Conservation (phyloP, 2,329 filamentous ascomycete species). For the Sarocladiaceae sp. region DNA sequence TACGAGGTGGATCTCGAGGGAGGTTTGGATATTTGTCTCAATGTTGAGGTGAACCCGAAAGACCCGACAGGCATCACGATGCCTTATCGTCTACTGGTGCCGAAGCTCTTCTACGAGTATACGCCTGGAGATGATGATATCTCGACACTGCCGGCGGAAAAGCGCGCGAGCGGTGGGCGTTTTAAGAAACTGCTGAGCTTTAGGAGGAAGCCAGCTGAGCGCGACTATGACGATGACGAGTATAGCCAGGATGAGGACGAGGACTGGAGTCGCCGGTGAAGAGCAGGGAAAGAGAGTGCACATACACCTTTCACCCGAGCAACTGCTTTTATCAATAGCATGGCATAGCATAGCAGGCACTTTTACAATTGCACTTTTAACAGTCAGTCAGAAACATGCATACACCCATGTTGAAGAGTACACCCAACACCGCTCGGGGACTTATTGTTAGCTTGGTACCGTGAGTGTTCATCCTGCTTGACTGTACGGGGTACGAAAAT, state of each 20-base stretch:
- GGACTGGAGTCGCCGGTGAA: not conserved
- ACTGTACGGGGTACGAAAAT: too few relatives aligned
- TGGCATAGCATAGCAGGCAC: conserved; percentile 1
- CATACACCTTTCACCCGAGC: too few relatives aligned
- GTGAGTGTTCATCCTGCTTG: too few relatives aligned
- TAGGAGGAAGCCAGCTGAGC: conserved; percentile 26
- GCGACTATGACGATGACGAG: not conserved
- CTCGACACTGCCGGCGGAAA: conserved; percentile 16
- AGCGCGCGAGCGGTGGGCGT: conserved; percentile 22
- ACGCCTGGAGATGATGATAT: conserved; percentile 34
- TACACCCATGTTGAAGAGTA: not conserved
- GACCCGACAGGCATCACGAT: conserved; percentile 86
- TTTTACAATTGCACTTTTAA: not conserved
- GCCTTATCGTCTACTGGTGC: conserved; percentile 83
- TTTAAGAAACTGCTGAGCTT: conserved; percentile 44
- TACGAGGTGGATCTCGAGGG: conserved; percentile 72
- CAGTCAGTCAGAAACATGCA: not conserved
- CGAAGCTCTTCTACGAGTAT: conserved; percentile 64
- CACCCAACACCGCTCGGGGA: too few relatives aligned
- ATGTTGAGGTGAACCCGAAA: conserved; percentile 80
- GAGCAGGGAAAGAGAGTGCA: not conserved
- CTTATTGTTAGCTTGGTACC: too few relatives aligned
- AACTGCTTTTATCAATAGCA: not conserved
- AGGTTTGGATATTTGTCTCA: conserved; percentile 81
- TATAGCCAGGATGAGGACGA: conserved; percentile 7